Evolutionary conservation across 192 early-diverging fungal genomes (phyloP).

Genomic region (Coemansia sp.): DNA sequence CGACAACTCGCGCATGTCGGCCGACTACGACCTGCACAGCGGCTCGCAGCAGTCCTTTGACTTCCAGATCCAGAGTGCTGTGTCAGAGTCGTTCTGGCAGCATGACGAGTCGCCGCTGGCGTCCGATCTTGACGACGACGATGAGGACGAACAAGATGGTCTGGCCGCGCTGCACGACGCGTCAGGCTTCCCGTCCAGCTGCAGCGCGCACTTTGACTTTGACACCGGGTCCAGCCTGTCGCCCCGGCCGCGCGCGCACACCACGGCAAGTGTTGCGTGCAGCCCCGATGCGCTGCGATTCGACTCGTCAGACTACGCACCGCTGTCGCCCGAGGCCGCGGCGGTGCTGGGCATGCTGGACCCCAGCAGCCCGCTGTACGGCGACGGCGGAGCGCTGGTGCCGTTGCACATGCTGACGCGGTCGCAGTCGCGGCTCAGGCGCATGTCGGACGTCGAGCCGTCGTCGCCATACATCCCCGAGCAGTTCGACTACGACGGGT

Average conservation of each 20-base stretch:
- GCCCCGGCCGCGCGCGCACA: conserved; percentile 27
- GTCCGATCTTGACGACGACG: conserved; percentile 16
- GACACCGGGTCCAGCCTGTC: conserved; percentile 26
- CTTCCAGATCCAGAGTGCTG: conserved; percentile 33
- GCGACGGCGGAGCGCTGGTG: conserved; percentile 17
- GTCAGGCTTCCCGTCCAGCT: conserved; percentile 46
- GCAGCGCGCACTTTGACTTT: conserved; percentile 49
- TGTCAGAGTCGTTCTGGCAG: conserved; percentile 39
- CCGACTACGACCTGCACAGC: conserved; percentile 6
- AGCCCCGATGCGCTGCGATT: conserved; percentile 25
- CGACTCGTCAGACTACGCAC: background rate
- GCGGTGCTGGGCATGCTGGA: conserved; percentile 29
- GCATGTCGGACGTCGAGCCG: conserved; percentile 14
- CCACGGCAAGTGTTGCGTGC: conserved; percentile 13
- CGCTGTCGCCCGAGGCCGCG: conserved; percentile 2
- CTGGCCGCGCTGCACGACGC: conserved; percentile 21
- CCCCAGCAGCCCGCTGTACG: conserved; percentile 41
- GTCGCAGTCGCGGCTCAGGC: conserved; percentile 22
- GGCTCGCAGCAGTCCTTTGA: conserved; percentile 19
- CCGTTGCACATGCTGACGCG: conserved; percentile 40
- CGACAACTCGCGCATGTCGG: conserved; percentile 25
- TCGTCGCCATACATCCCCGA: conserved; percentile 23
- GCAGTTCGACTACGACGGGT: conserved; percentile 41
- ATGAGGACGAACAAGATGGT: conserved; percentile 14
- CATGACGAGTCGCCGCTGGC: conserved; percentile 28